These are phyloP conservation scores for Zymoseptoria pseudotritici DNA, from an alignment of 2,329 filamentous ascomycete genomes.

Conservation along the genomic window DNA sequence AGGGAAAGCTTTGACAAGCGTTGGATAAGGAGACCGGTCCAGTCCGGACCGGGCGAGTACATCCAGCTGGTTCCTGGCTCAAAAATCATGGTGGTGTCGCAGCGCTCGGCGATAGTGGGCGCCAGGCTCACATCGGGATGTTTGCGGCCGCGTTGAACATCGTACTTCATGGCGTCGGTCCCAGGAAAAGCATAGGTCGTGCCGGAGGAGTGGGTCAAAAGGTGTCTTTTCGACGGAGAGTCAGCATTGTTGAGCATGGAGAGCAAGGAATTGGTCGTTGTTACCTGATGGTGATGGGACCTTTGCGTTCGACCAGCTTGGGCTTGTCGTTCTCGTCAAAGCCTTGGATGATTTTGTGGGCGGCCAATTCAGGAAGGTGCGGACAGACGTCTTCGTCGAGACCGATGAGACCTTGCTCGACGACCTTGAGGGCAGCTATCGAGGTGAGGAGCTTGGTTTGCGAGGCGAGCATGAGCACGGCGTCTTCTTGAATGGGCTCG, in stretches of 20 bases:
- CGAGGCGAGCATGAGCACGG: slow-evolving; percentile 28
- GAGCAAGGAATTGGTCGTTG: background rate
- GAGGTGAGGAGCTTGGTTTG: slow-evolving; percentile 43
- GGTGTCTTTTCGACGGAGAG: slow-evolving; percentile 25
- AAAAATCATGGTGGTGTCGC: slow-evolving; percentile 40
- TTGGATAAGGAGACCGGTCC: slow-evolving; percentile 48
- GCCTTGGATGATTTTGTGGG: slow-evolving; percentile 42
- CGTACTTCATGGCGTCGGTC: slow-evolving; percentile 28
- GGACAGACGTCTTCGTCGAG: slow-evolving; percentile 41
- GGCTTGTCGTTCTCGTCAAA: slow-evolving; percentile 37
- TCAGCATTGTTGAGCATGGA: background rate
- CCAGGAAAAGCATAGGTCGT: slow-evolving; percentile 38
- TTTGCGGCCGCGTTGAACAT: slow-evolving; percentile 8
- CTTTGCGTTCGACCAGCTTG: slow-evolving; percentile 26
- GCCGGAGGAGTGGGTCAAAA: slow-evolving; percentile 49
- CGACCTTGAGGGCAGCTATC: slow-evolving; percentile 48
- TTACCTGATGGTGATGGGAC: slow-evolving; percentile 41
- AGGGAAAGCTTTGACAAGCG: slow-evolving; percentile 38
- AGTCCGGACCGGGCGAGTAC: slow-evolving; percentile 45
- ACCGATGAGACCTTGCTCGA: slow-evolving; percentile 44
- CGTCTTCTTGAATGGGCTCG: slow-evolving; percentile 24
- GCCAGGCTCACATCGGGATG: slow-evolving; percentile 4
- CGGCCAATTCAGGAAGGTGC: slow-evolving; percentile 43
- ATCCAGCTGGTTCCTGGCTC: slow-evolving; percentile 48
- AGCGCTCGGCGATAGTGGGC: slow-evolving; percentile 36